Evolutionary conservation across 2,329 filamentous ascomycete genomes (phyloP).

Genomic region (Sphaerostilbella broomeana): DNA sequence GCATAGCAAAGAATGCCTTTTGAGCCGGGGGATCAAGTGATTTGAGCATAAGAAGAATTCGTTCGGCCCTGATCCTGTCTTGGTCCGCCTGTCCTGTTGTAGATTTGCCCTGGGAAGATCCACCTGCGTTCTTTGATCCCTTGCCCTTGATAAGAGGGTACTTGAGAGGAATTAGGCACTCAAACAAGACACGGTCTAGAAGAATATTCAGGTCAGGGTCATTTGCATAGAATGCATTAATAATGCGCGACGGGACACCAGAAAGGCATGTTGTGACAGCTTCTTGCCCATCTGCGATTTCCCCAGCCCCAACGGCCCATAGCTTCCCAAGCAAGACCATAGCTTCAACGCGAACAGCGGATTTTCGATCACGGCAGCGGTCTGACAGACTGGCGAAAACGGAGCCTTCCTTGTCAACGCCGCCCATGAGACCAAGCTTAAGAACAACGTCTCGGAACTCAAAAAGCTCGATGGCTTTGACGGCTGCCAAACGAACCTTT

Average conservation of each 20-base stretch:
- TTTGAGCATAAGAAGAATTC: conserved; percentile 75
- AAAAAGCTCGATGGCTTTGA: conserved; percentile 76
- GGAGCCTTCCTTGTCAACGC: conserved; percentile 68
- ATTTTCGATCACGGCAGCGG: conserved; percentile 79
- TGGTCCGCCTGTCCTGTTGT: conserved; percentile 51
- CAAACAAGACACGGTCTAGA: conserved; percentile 77
- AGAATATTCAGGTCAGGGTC: conserved; percentile 79
- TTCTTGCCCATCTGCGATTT: conserved; percentile 78
- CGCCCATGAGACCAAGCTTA: conserved; percentile 72
- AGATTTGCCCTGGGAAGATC: conserved; percentile 40
- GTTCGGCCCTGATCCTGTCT: conserved; percentile 73
- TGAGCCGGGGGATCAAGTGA: conserved; percentile 72
- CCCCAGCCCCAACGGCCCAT: conserved; percentile 88
- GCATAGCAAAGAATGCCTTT: conserved; percentile 81
- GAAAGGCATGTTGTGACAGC: conserved; percentile 66
- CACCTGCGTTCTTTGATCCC: conserved; percentile 53
- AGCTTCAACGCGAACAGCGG: conserved; percentile 73
- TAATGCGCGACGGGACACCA: conserved; percentile 75
- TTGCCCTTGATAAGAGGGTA: conserved; percentile 66
- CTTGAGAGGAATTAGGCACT: conserved; percentile 80
- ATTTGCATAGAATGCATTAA: conserved; percentile 86
- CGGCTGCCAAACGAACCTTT: conserved; percentile 81
- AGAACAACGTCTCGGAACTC: conserved; percentile 72
- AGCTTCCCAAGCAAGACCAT: conserved; percentile 79
- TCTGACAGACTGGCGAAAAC: conserved; percentile 78